phyloP scores from a whole-genome alignment of 768 basidiomycete species.

The Gloeophyllum trabeum region DNA sequence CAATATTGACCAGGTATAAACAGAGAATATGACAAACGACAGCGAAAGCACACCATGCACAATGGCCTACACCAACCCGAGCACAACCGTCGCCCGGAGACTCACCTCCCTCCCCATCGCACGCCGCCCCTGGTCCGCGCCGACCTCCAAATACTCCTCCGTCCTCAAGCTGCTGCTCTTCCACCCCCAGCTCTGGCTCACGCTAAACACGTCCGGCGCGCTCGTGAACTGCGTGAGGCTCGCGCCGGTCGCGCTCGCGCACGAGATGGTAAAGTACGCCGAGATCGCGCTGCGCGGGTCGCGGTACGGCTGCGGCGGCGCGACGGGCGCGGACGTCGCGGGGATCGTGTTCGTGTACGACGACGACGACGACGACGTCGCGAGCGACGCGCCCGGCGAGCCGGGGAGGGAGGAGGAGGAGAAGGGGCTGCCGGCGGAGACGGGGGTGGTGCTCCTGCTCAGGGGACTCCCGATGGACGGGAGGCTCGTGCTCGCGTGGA shows the following conservation, averaged over 20 bases:
- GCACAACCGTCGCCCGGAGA: conserved; percentile 66
- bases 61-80: conserved; percentile 52
- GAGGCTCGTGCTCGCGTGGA: background rate
- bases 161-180: conserved; percentile 48
- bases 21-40: too few species aligned
- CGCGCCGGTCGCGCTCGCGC: conserved; percentile 71
- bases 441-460: conserved; percentile 29
- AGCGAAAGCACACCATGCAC: background rate
- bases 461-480: conserved; percentile 2
- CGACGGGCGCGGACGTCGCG: conserved; percentile 29
- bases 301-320: conserved; percentile 61
- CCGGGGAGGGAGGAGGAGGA: background rate
- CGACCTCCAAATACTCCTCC: conserved; percentile 30
- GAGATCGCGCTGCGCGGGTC: conserved; percentile 62
- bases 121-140: conserved; percentile 7
- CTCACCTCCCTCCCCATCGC: conserved; percentile 34
- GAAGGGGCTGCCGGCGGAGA: conserved; percentile 4
- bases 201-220: conserved; percentile 73
- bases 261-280: conserved; percentile 79
- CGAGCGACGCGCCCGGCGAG: conserved; percentile 9
- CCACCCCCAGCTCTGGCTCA: conserved; percentile 93
- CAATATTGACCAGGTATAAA: too few species aligned
- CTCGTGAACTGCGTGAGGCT: conserved; percentile 78
- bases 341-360: conserved; percentile 19
- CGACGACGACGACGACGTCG: conserved; percentile 14